These are phyloP conservation scores for Fusarium citri DNA, from an alignment of 2,329 filamentous ascomycete genomes.

Conservation along the genomic window DNA sequence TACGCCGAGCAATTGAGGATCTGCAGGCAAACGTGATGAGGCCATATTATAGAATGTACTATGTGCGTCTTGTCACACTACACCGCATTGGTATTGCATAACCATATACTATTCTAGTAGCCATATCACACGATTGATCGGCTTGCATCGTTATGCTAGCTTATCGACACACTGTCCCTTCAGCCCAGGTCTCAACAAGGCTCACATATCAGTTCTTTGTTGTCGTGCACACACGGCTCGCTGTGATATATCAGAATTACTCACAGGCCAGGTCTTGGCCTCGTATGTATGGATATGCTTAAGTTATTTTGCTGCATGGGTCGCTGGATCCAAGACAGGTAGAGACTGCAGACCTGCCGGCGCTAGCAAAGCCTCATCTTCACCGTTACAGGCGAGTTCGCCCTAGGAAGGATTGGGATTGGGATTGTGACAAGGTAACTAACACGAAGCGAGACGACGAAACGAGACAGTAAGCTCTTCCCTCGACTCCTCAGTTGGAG, in stretches of 20 bases:
- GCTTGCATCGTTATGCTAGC: not conserved
- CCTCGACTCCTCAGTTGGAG: not conserved
- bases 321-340: not conserved
- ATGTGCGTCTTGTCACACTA: constrained; percentile 38
- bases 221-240: not conserved
- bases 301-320: not conserved
- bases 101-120: too few relatives aligned
- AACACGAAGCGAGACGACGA: constrained; percentile 10
- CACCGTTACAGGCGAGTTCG: constrained; percentile 38
- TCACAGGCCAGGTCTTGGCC: constrained; percentile 4
- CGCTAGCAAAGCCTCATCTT: constrained; percentile 38
- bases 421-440: not conserved
- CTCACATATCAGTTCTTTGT: constrained; percentile 8
- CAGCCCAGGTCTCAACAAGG: constrained; percentile 18
- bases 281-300: not conserved
- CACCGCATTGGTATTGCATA: constrained; percentile 4
- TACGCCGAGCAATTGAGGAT: not conserved
- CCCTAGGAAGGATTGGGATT: constrained; percentile 8
- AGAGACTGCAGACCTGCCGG: constrained; percentile 29
- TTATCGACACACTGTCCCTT: constrained; percentile 1
- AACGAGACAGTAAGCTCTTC: not conserved
- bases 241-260: constrained; percentile 19
- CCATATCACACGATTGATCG: constrained; percentile 6
- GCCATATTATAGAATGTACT: constrained; percentile 32
- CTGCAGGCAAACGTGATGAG: constrained; percentile 29